Base-by-base conservation (phyloP, 306 rosid species). In the Quercus suber region DNA sequence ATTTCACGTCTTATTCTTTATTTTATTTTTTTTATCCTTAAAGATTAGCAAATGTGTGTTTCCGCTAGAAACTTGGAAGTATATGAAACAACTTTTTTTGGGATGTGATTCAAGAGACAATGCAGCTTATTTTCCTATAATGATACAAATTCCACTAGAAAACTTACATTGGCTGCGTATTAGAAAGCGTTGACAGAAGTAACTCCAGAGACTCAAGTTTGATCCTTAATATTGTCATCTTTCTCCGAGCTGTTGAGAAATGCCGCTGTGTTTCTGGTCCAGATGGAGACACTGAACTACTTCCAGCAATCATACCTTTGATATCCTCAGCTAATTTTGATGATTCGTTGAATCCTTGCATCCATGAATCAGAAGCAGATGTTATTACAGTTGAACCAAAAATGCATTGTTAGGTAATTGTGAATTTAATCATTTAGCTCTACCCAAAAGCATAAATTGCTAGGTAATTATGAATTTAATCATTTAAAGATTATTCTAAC, bases 171-270 rank as follows among this genome's bases (percentile, higher is more conserved):
- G 43, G 30, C 74, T 78, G 85, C 65, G 70, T 77, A 74, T 45
- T 72, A 17, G 87, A 87, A 21, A 80, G 83, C 52, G 69, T 30
- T 30, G 78, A 25, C 37, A 87, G 70, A 79, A 84, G 84, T 23
- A 86, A 81, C 75, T 81, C 74, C 61, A 87, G 45, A 78, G 79
- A 82, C 79, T 83, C 85, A 55, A 83, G 63, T 71, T 78, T 86
- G 45, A 84, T 83, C 78, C 87, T 69, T 7, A 86, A 74, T 28
- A 86, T 86, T 23, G 87, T 83, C 53, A 81, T 74, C 81, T 86
- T 86, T 82, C 87, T 75, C 74, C 85, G 68, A 65, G 82, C 73
- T 6, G 80, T 73, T 19, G 87, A 83, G 17, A 85, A 41, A 60
- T 83, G 83, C 45, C 84, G 83, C 28, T 67, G 80, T 49, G 79